Evolutionary conservation across 2,329 filamentous ascomycete species (phyloP).

Genomic region (Madurella mycetomatis): DNA sequence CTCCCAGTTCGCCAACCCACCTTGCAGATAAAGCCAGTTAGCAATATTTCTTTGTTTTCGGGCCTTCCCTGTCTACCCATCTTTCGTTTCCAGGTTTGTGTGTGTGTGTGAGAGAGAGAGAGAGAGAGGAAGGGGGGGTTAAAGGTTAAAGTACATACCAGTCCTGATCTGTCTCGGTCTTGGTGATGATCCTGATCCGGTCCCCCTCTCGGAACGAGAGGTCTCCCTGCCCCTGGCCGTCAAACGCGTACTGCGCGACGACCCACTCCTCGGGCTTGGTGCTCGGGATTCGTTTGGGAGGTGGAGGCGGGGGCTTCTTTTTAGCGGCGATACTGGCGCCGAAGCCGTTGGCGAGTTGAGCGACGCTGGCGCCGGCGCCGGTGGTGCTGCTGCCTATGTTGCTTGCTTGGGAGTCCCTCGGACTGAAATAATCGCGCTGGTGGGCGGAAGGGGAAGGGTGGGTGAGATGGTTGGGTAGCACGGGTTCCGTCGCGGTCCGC

Average conservation of each 20-base stretch:
- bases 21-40: neutral
- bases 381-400: neutral
- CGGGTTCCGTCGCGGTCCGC: conserved; percentile 28
- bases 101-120: no score
- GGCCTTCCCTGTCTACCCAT: no score
- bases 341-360: conserved; percentile 3
- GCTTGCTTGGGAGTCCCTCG: neutral
- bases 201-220: conserved; percentile 73
- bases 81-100: no score
- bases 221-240: conserved; percentile 65
- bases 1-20: conserved; percentile 74
- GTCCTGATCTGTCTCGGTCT: conserved; percentile 74
- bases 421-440: conserved; percentile 9
- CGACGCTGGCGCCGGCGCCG: conserved; percentile 11
- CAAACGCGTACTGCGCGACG: conserved; percentile 71
- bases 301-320: conserved; percentile 69
- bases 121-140: no score
- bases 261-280: conserved; percentile 54
- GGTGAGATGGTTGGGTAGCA: conserved; percentile 27
- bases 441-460: conserved; percentile 14
- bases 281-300: conserved; percentile 53
- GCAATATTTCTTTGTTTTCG: neutral
- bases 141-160: conserved; percentile 44
- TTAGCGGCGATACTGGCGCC: conserved; percentile 50
- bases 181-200: conserved; percentile 70